Evolutionary conservation across 495 filamentous ascomycete genomes (phyloP), one percentile per base, ranked within the genome.

Genomic region (Trichoderma asperelloides): DNA sequence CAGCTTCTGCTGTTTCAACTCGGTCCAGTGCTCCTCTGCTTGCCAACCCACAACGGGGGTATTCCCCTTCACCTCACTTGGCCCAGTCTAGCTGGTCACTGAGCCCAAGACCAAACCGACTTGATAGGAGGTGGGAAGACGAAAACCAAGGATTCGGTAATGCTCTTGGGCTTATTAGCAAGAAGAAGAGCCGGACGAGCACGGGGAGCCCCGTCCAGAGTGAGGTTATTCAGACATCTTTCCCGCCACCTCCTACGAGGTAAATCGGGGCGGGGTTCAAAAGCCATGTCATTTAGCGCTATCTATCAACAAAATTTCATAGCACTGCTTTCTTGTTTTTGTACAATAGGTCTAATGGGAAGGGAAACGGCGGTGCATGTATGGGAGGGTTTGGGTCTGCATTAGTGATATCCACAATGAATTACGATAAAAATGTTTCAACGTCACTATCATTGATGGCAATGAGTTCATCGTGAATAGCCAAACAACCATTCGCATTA

Each of bases 1-100:
- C 62, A 62, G 23, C 51, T 21, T 67, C 66, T 2, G 33, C 64
- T 33, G 40, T 63, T n/a, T 67, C 66, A 13, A 45, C 62, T 3
- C 41, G 41, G 6, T 64, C 57, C 57, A 49, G 21, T 39, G 23
- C 63, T 12, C 63, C 33, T 27, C 39, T 65, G 4, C 63, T 28
- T 37, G 28, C 39, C 25, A 43, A 51, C 12, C 43, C 51, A 21
- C 43, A 21, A 11, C 43, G 21, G 1, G 51, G 51, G 27, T 30
- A 28, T 27, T 6, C 37, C 2, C 64, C 43, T 27, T 65, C 64
- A 6, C 64, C 64, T 8, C n/a, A 49, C 15, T 30, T 41, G 21
- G 30, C n/a, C 43, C 64, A 51, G 43, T 28, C 43, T 27, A 18
- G 43, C 41, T 65, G 51, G 51, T 60, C 51, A 60, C 51, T 9